Conservation (phyloP, 2,329 filamentous ascomycete species). For the Fusarium cicatricum region DNA sequence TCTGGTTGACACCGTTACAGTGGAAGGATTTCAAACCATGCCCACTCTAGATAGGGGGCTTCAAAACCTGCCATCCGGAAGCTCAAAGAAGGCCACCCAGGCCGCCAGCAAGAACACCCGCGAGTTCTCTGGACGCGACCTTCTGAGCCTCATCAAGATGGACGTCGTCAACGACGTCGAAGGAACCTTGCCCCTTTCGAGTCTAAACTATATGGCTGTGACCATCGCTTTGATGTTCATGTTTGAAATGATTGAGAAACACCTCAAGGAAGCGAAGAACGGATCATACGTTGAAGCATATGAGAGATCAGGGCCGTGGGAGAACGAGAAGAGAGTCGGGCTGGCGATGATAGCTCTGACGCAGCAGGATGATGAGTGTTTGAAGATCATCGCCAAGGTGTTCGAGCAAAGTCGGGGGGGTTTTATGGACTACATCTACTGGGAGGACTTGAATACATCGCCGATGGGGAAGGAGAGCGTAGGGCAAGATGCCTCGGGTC, state of each 20-base stretch:
- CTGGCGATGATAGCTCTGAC: constrained; percentile 11
- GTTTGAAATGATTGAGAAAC: constrained; percentile 42
- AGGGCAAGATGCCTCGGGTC: no score
- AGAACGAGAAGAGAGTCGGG: neutral
- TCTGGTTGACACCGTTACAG: neutral
- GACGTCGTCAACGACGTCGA: constrained; percentile 19
- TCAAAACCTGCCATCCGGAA: no score
- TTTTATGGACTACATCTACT: constrained; percentile 26
- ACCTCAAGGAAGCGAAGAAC: constrained; percentile 40
- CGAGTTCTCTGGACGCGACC: neutral
- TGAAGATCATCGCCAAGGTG: constrained; percentile 7
- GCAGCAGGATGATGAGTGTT: constrained; percentile 11
- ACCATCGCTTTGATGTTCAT: constrained; percentile 34
- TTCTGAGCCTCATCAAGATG: neutral
- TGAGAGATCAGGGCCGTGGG: neutral
- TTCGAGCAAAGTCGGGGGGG: constrained; percentile 3
- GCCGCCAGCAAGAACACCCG: neutral
- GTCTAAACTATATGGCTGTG: constrained; percentile 47
- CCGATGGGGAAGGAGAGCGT: neutral
- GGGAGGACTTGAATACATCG: constrained; percentile 15
- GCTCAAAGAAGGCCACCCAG: no score
- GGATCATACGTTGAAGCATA: constrained; percentile 10
- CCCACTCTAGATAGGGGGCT: neutral
- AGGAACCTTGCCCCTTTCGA: constrained; percentile 38
- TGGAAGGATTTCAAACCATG: neutral